phyloP scores from a whole-genome alignment of 2,329 filamentous ascomycete species.

The Trichocomaceae sp. region DNA sequence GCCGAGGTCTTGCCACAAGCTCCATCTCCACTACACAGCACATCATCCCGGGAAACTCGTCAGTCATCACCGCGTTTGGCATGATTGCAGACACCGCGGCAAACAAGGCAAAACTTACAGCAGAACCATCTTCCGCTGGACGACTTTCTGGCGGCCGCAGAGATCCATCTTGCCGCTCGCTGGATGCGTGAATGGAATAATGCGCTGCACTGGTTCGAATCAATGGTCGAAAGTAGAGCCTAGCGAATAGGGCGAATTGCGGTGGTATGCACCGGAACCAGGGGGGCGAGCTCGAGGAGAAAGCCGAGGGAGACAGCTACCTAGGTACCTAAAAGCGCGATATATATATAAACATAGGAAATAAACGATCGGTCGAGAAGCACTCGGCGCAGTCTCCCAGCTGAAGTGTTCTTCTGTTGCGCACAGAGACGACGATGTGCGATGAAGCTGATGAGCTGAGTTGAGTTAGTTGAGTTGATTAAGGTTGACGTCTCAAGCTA shows the following conservation, averaged over 20 bases:
- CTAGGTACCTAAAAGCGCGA: background rate
- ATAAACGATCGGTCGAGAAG: background rate
- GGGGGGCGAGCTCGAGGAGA: background rate
- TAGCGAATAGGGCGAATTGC: background rate
- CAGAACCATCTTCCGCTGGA: constrained; percentile 93
- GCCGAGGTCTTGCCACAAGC: constrained; percentile 95
- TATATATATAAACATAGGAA: background rate
- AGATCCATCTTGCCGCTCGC: constrained; percentile 42
- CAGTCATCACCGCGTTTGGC: background rate
- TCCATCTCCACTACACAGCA: constrained; percentile 69
- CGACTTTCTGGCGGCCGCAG: constrained; percentile 72
- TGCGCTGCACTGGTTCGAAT: background rate
- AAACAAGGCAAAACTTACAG: constrained; percentile 48
- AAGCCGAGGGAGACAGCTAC: background rate
- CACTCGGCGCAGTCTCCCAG: background rate
- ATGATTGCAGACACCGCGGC: too few relatives aligned
- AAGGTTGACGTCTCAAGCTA: too few relatives aligned
- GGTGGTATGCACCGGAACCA: constrained; percentile 6
- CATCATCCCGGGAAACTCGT: background rate
- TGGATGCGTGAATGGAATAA: background rate
- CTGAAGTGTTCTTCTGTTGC: background rate
- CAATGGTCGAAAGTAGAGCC: background rate
- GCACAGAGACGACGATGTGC: background rate
- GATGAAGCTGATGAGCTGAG: background rate
- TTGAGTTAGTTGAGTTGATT: background rate